phyloP scores from a whole-genome alignment of 176 grass and related monocot species.

The Urochloa ruziziensis region DNA sequence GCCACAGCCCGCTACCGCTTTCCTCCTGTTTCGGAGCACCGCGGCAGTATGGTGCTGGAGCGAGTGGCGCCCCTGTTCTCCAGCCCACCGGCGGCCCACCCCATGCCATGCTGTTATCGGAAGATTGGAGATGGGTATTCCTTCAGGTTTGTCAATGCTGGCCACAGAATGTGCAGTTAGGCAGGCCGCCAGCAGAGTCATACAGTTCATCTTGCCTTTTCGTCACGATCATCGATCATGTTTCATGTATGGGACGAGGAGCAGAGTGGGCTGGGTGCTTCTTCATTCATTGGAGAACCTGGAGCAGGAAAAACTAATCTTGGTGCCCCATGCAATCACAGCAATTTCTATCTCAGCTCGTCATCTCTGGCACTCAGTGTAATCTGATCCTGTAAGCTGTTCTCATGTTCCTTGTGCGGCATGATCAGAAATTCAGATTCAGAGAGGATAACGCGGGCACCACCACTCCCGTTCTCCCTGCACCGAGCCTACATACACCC shows the following conservation, averaged over 20 bases:
- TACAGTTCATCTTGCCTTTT: neutral
- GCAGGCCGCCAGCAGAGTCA: neutral
- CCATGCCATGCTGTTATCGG: neutral
- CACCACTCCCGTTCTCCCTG: neutral
- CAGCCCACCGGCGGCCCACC: neutral
- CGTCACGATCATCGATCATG: too few species aligned
- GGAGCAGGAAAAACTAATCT: neutral
- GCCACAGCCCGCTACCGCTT: neutral
- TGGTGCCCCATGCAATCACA: neutral
- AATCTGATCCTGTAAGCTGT: neutral
- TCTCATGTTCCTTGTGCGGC: neutral
- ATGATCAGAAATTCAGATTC: neutral
- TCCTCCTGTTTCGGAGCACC: neutral
- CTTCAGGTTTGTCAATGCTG: neutral
- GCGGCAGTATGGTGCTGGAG: neutral
- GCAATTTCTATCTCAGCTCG: neutral
- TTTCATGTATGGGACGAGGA: neutral
- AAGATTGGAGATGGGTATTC: neutral
- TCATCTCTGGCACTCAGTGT: neutral
- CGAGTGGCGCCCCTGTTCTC: neutral
- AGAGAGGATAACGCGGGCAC: constrained; percentile 28
- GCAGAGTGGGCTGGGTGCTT: neutral
- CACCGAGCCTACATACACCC: neutral
- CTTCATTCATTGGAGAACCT: neutral
- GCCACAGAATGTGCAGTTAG: neutral